Evolutionary conservation across 257 asterid species (phyloP).

Genomic region (Fraxinus cuspidata): DNA sequence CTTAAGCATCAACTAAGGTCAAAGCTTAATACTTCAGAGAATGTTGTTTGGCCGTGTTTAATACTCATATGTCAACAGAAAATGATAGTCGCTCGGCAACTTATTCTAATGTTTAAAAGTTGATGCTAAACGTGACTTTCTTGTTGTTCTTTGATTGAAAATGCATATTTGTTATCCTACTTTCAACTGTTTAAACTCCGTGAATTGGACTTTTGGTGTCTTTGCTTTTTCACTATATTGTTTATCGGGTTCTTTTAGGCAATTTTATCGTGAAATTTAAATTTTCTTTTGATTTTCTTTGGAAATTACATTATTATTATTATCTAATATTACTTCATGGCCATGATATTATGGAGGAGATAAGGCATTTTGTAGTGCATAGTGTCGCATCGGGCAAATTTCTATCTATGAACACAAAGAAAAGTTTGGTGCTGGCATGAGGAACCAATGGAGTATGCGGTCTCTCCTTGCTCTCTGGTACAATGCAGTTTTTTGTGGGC

Average conservation of each 20-base stretch:
- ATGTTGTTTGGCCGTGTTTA: too few relatives aligned
- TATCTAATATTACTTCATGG: too few relatives aligned
- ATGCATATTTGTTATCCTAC: constrained; percentile 17
- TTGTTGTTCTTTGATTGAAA: constrained; percentile 17
- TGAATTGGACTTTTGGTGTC: too few relatives aligned
- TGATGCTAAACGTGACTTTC: constrained; percentile 26
- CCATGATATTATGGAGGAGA: constrained; percentile 42
- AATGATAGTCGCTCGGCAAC: not conserved
- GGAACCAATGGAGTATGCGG: constrained; percentile 40
- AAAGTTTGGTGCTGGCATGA: constrained; percentile 40
- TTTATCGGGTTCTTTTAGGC: too few relatives aligned
- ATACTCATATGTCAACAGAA: too few relatives aligned
- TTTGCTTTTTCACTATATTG: too few relatives aligned
- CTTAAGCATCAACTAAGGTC: too few relatives aligned
- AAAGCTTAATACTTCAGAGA: too few relatives aligned
- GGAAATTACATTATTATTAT: too few relatives aligned
- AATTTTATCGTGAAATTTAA: too few relatives aligned
- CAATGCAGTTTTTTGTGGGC: constrained; percentile 53
- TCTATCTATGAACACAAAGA: constrained; percentile 46
- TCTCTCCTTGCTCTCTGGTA: constrained; percentile 54
- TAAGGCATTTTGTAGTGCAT: constrained; percentile 58
- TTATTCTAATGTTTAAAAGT: constrained; percentile 19
- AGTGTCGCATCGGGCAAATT: constrained; percentile 55
- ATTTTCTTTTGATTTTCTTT: too few relatives aligned
- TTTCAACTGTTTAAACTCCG: too few relatives aligned